These are phyloP conservation scores for Corynascus novoguineensis DNA, from an alignment of 495 filamentous ascomycete species.

Conservation along the genomic window DNA sequence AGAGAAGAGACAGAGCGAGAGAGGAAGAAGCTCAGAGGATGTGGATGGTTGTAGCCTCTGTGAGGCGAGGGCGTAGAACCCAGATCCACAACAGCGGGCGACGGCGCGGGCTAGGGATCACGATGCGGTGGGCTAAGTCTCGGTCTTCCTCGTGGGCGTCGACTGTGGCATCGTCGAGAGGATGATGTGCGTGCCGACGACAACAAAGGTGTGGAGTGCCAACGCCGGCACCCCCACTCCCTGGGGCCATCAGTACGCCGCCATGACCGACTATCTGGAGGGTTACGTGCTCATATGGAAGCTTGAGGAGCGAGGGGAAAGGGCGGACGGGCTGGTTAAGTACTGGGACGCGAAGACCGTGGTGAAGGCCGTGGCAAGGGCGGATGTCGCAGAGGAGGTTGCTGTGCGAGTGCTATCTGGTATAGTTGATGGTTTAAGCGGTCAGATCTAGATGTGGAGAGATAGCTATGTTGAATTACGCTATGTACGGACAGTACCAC, in stretches of 20 bases:
- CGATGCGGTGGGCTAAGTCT: constrained; percentile 27
- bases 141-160: constrained; percentile 24
- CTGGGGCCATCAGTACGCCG: constrained; percentile 28
- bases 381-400: constrained; percentile 32
- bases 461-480: no score
- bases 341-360: constrained; percentile 18
- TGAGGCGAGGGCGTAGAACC: no score
- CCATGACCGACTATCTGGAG: constrained; percentile 15
- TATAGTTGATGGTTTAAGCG: constrained; percentile 12
- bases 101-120: constrained; percentile 25
- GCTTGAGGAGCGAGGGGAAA: constrained; percentile 16
- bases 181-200: constrained; percentile 31
- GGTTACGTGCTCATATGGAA: constrained; percentile 39
- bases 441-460: no score
- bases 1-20: no score
- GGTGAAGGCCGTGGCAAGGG: constrained; percentile 25
- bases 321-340: constrained; percentile 14
- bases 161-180: constrained; percentile 26
- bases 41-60: no score
- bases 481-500: no score
- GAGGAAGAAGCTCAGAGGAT: no score
- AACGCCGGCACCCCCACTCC: constrained; percentile 30
- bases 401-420: constrained; percentile 38
- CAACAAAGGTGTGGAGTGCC: constrained; percentile 30
- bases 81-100: no score